phyloP scores from a whole-genome alignment of 305 asterid species.

The Fraxinus velutina region DNA sequence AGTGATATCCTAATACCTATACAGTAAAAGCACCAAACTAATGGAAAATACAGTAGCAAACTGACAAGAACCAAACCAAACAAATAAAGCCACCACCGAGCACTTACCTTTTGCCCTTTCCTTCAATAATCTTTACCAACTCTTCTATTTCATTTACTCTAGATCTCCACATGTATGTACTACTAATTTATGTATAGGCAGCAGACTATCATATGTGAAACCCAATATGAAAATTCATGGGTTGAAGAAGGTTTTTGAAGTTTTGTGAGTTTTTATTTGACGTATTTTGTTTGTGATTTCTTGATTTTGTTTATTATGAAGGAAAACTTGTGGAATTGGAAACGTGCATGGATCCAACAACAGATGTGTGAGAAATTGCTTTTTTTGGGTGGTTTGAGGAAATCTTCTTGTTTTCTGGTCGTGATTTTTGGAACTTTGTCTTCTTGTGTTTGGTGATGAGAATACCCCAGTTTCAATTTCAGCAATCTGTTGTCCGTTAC shows the following conservation, averaged over 20 bases:
- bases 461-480: conserved; percentile 30
- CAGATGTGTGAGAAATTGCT: background rate
- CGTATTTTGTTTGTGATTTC: background rate
- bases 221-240: background rate
- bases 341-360: conserved; percentile 1
- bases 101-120: conserved; percentile 18
- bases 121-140: conserved; percentile 38
- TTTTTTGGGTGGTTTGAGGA: background rate
- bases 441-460: conserved; percentile 37
- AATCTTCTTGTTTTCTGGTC: background rate
- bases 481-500: conserved; percentile 26
- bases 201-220: background rate
- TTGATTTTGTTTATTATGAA: conserved; percentile 22
- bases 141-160: conserved; percentile 34
- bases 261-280: background rate
- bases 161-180: conserved; percentile 30
- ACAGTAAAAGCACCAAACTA: conserved; percentile 22
- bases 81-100: conserved; percentile 38
- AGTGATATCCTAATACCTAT: conserved; percentile 7
- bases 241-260: background rate
- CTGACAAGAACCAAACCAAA: background rate
- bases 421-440: conserved; percentile 21
- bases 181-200: background rate
- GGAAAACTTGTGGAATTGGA: background rate
- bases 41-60: conserved; percentile 18